Conservation (phyloP, 2,329 filamentous ascomycete species). For the Myriosclerotinia duriaeana region DNA sequence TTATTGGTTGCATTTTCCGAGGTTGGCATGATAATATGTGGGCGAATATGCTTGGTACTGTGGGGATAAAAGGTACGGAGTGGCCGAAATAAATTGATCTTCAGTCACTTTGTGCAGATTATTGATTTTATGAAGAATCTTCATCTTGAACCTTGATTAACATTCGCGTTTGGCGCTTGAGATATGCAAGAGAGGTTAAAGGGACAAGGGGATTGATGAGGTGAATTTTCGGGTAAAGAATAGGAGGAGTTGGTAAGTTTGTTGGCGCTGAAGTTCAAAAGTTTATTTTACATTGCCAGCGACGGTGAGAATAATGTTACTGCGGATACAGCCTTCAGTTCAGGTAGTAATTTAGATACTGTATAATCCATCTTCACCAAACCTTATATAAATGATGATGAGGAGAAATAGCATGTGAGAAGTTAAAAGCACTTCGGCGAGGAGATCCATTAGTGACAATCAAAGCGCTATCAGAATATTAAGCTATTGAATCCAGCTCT, state of each 20-base stretch:
- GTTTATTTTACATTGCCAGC: background rate
- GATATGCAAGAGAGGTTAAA: background rate
- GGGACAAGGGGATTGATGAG: background rate
- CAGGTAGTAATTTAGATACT: background rate
- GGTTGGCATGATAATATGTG: background rate
- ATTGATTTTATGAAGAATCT: background rate
- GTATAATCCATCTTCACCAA: too few species aligned
- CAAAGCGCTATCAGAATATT: slow-evolving; percentile 3
- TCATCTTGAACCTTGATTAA: background rate
- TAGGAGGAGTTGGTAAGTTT: background rate
- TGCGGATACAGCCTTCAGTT: background rate
- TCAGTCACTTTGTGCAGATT: background rate
- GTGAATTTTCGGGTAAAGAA: background rate
- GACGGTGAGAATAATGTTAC: background rate
- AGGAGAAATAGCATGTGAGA: background rate
- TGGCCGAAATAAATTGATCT: slow-evolving; percentile 6
- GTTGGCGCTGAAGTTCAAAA: background rate
- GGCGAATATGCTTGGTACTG: background rate
- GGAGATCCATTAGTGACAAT: background rate
- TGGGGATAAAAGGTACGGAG: slow-evolving; percentile 7
- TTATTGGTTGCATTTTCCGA: slow-evolving; percentile 2
- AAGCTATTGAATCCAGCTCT: slow-evolving; percentile 13
- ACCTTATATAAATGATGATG: background rate
- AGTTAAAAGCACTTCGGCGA: too few species aligned
- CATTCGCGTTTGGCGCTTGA: background rate